Evolutionary conservation across 139 green algal species (phyloP).

Genomic region (Spirogloea muscicola): DNA sequence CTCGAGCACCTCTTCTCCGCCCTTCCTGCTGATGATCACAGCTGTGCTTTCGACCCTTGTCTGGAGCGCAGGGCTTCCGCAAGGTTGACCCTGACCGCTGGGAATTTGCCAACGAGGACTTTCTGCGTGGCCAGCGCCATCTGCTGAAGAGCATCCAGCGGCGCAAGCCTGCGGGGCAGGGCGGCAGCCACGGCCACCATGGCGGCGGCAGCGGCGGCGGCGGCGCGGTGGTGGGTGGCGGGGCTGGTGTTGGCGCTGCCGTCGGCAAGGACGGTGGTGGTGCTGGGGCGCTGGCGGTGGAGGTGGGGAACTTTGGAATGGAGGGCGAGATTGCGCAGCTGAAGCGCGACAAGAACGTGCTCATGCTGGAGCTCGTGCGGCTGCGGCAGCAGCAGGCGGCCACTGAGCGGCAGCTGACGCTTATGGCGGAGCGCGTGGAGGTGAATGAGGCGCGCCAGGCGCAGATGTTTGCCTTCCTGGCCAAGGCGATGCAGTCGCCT

Average conservation of each 20-base stretch:
- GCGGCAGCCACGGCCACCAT: too few relatives aligned
- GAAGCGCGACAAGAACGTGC: constrained; percentile 49
- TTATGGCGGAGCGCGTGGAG: constrained; percentile 21
- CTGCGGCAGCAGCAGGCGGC: constrained; percentile 42
- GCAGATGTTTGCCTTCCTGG: constrained; percentile 46
- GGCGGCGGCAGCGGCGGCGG: neutral
- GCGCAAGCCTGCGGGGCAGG: constrained; percentile 43
- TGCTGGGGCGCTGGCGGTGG: too few relatives aligned
- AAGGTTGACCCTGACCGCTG: constrained; percentile 94
- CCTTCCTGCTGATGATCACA: too few relatives aligned
- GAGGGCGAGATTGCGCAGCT: constrained; percentile 39
- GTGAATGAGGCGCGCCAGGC: constrained; percentile 39
- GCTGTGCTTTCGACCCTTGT: too few relatives aligned
- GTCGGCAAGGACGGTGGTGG: too few relatives aligned
- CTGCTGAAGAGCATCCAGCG: constrained; percentile 46
- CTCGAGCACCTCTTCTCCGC: too few relatives aligned
- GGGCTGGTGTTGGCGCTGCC: too few relatives aligned
- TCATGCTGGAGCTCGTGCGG: constrained; percentile 43
- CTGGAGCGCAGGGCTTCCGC: constrained; percentile 78
- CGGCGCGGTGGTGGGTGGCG: too few relatives aligned
- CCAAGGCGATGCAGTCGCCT: constrained; percentile 43
- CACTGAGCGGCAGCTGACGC: constrained; percentile 11
- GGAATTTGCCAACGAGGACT: constrained; percentile 96
- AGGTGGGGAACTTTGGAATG: constrained; percentile 46
- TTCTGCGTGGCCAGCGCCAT: constrained; percentile 51